Evolutionary conservation across 2,329 filamentous ascomycete species (phyloP).

Genomic region (Zasmidium angulare): DNA sequence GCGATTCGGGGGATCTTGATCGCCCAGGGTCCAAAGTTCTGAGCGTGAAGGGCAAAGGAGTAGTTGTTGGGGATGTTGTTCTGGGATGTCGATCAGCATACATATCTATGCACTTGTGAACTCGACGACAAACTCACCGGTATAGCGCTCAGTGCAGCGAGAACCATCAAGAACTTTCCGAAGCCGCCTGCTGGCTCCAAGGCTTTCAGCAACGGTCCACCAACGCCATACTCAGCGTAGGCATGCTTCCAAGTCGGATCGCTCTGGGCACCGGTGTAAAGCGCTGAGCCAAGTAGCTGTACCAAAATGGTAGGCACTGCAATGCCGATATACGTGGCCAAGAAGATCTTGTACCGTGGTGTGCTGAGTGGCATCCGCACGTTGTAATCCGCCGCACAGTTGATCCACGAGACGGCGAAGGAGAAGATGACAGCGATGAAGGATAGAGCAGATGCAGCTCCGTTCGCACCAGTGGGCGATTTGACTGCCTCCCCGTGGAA

Average conservation of each 20-base stretch:
- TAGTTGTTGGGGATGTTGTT: conserved; percentile 20
- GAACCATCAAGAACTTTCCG: conserved; percentile 15
- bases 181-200: conserved; percentile 14
- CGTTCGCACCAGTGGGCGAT: conserved; percentile 13
- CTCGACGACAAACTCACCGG: background rate
- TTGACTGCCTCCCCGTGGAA: conserved; percentile 10
- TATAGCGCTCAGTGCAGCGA: conserved; percentile 11
- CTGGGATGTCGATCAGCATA: conserved; percentile 3
- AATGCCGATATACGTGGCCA: conserved; percentile 17
- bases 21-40: conserved; percentile 16
- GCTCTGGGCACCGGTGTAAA: conserved; percentile 9
- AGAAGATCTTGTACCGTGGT: conserved; percentile 12
- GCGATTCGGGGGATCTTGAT: conserved; percentile 12
- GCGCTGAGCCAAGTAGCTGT: conserved; percentile 12
- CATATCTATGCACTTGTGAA: background rate
- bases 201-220: conserved; percentile 10
- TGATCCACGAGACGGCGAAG: conserved; percentile 18
- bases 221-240: conserved; percentile 14
- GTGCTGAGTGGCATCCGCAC: conserved; percentile 16
- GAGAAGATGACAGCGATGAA: conserved; percentile 18
- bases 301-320: conserved; percentile 13
- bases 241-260: conserved; percentile 10
- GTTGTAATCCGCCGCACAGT: conserved; percentile 20
- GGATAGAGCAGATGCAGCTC: conserved; percentile 13
- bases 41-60: conserved; percentile 16